Conservation (phyloP, 2,329 filamentous ascomycete species). For the Phymatotrichopsis omnivora region DNA sequence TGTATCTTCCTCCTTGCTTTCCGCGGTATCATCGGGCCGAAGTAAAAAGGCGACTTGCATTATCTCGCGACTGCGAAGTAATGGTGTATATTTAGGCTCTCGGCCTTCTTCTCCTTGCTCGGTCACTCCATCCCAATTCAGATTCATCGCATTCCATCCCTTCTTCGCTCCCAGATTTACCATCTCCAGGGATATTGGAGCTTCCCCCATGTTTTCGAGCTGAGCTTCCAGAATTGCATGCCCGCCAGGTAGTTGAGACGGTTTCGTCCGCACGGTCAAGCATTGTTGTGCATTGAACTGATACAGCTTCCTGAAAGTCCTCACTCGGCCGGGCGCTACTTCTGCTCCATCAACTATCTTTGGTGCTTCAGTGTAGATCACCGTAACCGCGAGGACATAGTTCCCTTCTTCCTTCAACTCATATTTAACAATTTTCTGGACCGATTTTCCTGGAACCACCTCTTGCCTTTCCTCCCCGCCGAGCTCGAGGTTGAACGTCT, state of each 20-base stretch:
- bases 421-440: slow-evolving; percentile 75
- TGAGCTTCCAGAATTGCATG: slow-evolving; percentile 72
- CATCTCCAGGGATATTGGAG: slow-evolving; percentile 63
- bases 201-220: slow-evolving; percentile 86
- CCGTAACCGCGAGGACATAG: slow-evolving; percentile 84
- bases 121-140: slow-evolving; percentile 25
- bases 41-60: slow-evolving; percentile 55
- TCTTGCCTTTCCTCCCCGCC: slow-evolving; percentile 36
- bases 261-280: slow-evolving; percentile 82
- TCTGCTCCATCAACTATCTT: slow-evolving; percentile 41
- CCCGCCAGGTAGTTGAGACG: slow-evolving; percentile 50
- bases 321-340: slow-evolving; percentile 46
- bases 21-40: slow-evolving; percentile 44
- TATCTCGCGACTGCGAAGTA: slow-evolving; percentile 48
- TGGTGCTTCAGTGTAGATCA: slow-evolving; percentile 86
- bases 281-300: slow-evolving; percentile 91
- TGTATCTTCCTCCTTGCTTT: slow-evolving; percentile 43
- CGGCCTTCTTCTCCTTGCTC: slow-evolving; percentile 35
- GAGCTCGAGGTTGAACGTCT: slow-evolving; percentile 53
- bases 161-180: slow-evolving; percentile 34
- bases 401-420: slow-evolving; percentile 90
- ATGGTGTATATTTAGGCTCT: slow-evolving; percentile 45
- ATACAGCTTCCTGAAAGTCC: slow-evolving; percentile 90
- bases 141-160: slow-evolving; percentile 21
- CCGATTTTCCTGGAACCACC: slow-evolving; percentile 52